Base-by-base conservation (phyloP, 2,329 filamentous ascomycete genomes). In the Atkinsonella hypoxylon region DNA sequence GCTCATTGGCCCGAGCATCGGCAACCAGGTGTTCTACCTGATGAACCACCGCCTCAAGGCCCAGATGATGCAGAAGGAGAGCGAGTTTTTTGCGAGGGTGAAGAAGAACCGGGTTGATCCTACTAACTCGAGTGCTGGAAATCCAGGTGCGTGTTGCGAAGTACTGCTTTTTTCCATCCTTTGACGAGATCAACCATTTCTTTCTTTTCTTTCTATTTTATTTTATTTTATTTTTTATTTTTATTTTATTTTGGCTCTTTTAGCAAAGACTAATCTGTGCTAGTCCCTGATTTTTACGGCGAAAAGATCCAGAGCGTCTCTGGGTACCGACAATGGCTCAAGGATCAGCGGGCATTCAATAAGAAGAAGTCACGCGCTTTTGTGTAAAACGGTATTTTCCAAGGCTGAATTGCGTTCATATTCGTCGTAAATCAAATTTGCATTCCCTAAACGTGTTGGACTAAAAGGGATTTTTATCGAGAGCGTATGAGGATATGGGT, bases 301-400 rank as follows among this genome's bases (percentile, higher is more conserved):
- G 93, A 98, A 73, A 97, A 96, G 77, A 95, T 98, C 61, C 87
- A 87, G 48, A 95, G 89, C 61, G 89, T 97, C 20, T 77, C 83
- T 49, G 90, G 88, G 45, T 98, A 97, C 68, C 77, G 93, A 61
- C 84, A 89, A 67, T 98, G 93, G 93, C 72, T 98, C 62, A 97
- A 95, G 76, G 93, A 98, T 64, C 93, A 97, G 75, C 78, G 91
- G 55, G 91, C 90, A 10, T 98, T 95, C 72, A 95, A 95, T 73
- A 89, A 89, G 75, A 95, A 94, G 80, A 85, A 94, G 80, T 83
- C 81, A 66, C 80, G 73, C 57, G 79, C 71, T 61, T 81, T 82
- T 67, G 69, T 83, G 56, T 83, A 67, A 72, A 50, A 26, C 10
- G 9, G 15, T 6, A 2, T 13, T 1, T 36, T 6, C n/a, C 22